A percentile compares a stretch with the other conserved stretches of the same genome.
Conservation (phyloP, 2,329 filamentous ascomycete genomes). For the Botrytis aclada region DNA sequence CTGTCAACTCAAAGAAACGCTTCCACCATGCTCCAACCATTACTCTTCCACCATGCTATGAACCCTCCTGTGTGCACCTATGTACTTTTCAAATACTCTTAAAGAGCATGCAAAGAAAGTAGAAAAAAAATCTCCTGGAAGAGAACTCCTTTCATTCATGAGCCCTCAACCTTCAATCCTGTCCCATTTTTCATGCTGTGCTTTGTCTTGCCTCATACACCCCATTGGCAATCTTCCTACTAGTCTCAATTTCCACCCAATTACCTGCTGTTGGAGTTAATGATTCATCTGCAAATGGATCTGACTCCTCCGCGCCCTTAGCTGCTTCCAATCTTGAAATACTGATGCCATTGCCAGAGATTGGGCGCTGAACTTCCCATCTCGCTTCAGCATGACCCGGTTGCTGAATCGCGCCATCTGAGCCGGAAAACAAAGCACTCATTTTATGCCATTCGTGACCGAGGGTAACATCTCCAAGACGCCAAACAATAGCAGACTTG, state of each 20-base stretch:
- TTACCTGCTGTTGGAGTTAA: slow-evolving; percentile 38
- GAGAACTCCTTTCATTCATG: neutral
- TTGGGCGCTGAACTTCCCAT: slow-evolving; percentile 62
- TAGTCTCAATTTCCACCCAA: slow-evolving; percentile 67
- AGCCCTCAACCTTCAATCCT: neutral
- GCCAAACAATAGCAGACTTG: slow-evolving; percentile 76
- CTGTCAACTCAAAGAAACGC: slow-evolving; percentile 7
- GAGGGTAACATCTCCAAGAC: slow-evolving; percentile 69
- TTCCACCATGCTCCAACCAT: slow-evolving; percentile 1
- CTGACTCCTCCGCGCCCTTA: slow-evolving; percentile 52
- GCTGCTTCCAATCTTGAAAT: slow-evolving; percentile 53
- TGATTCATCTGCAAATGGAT: slow-evolving; percentile 66
- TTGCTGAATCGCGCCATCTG: slow-evolving; percentile 66
- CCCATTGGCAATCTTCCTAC: slow-evolving; percentile 68
- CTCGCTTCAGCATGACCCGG: slow-evolving; percentile 77
- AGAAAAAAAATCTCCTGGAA: neutral
- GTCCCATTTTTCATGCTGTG: neutral
- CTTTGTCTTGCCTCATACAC: slow-evolving; percentile 57
- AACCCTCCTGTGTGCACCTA: neutral
- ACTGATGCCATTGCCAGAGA: slow-evolving; percentile 62
- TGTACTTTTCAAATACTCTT: neutral
- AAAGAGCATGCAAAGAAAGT: neutral
- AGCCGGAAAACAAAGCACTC: slow-evolving; percentile 74
- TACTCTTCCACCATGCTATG: slow-evolving; percentile 2
- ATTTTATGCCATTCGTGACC: slow-evolving; percentile 63